Percentiles rank a stretch among this genome's conserved stretches.
phyloP scores from a whole-genome alignment of 1,284 basidiomycete species.

The Hemileia vastatrix region DNA sequence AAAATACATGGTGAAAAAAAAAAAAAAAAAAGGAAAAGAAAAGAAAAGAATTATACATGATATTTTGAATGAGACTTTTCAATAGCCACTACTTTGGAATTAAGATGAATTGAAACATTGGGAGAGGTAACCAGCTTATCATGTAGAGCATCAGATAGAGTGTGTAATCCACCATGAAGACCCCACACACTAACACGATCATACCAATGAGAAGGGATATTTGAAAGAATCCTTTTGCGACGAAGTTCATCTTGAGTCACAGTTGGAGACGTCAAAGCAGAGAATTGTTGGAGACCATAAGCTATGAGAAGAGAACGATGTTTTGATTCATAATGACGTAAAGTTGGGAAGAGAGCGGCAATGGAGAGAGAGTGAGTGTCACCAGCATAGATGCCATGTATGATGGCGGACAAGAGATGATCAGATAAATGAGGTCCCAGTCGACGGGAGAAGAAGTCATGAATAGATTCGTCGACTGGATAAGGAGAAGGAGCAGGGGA shows the following conservation, averaged over 20 bases:
- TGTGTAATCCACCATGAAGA: conserved; percentile 65
- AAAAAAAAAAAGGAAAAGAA: too few relatives aligned
- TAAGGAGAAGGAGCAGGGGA: conserved; percentile 48
- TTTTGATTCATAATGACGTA: too few relatives aligned
- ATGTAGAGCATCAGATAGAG: conserved; percentile 56
- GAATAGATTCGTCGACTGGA: conserved; percentile 64
- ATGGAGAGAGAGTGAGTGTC: conserved; percentile 67
- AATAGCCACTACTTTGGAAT: too few relatives aligned
- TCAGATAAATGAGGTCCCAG: conserved; percentile 64
- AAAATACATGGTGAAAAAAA: too few relatives aligned
- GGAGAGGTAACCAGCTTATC: conserved; percentile 48
- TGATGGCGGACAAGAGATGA: conserved; percentile 67
- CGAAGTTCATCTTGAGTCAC: too few relatives aligned
- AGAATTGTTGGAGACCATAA: too few relatives aligned
- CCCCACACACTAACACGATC: conserved; percentile 63
- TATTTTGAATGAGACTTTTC: too few relatives aligned
- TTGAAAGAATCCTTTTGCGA: not conserved
- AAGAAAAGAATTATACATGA: too few relatives aligned
- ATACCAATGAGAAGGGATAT: not conserved
- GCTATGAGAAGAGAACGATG: too few relatives aligned
- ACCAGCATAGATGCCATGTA: conserved; percentile 87
- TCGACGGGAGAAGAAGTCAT: conserved; percentile 64
- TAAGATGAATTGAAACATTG: too few relatives aligned
- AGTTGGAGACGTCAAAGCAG: too few relatives aligned
- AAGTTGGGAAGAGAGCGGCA: conserved; percentile 61